These are phyloP conservation scores for Candida loeiensis DNA, from an alignment of 805 yeast genomes.

Conservation along the genomic window DNA sequence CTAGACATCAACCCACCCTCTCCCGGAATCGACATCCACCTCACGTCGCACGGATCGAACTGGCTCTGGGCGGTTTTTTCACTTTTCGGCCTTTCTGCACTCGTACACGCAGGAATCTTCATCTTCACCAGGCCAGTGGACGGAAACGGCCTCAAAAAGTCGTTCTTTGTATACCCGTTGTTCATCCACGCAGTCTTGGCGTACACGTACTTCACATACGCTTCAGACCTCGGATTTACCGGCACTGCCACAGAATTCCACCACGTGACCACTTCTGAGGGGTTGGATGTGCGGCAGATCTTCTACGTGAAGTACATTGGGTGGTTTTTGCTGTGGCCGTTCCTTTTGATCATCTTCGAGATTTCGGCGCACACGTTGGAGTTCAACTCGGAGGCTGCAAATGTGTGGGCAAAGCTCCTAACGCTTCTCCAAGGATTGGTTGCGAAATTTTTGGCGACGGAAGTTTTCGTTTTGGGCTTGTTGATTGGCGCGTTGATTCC, in stretches of 20 bases:
- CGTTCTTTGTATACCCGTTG: conserved; percentile 41
- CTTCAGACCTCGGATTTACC: conserved; percentile 58
- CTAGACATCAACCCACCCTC: conserved; percentile 39
- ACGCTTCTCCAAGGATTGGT: conserved; percentile 33
- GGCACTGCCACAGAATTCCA: conserved; percentile 45
- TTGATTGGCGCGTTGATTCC: conserved; percentile 54
- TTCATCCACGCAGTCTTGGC: conserved; percentile 40
- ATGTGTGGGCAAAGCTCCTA: conserved; percentile 25
- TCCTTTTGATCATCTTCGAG: conserved; percentile 30
- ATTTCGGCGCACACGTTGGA: conserved; percentile 29
- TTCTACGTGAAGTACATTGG: conserved; percentile 56
- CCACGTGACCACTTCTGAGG: conserved; percentile 37
- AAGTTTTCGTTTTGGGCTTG: conserved; percentile 49
- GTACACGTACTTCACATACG: conserved; percentile 51
- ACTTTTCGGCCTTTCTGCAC: conserved; percentile 39
- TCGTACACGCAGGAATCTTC: conserved; percentile 23
- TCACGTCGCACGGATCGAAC: conserved; percentile 58
- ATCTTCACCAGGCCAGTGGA: conserved; percentile 16
- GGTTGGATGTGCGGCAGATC: conserved; percentile 43
- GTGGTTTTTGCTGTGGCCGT: conserved; percentile 56
- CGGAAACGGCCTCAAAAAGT: conserved; percentile 26
- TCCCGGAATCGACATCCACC: conserved; percentile 43
- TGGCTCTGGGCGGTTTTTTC: conserved; percentile 67
- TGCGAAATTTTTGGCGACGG: conserved; percentile 42
- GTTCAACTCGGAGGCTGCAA: conserved; percentile 30